Evolutionary conservation across 371 early-diverging fungal species (phyloP).

Genomic region (Batkoa obscura): DNA sequence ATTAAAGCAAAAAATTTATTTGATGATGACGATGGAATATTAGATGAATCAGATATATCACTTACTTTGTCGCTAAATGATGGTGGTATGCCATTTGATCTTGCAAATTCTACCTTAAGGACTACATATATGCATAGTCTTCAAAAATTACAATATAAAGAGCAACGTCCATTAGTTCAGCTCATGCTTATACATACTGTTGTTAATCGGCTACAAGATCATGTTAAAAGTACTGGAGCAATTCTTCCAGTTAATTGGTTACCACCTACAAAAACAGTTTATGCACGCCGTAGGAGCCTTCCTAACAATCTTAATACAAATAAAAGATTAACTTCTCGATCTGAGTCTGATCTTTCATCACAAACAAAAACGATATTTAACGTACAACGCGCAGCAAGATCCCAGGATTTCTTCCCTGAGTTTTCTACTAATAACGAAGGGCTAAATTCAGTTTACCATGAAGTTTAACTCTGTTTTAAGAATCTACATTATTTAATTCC

Average conservation of each 20-base stretch:
- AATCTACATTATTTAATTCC: too few relatives aligned
- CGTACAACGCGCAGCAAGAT: neutral
- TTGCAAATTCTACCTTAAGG: neutral
- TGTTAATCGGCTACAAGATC: neutral
- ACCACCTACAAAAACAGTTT: too few relatives aligned
- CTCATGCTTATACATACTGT: neutral
- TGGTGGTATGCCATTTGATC: neutral
- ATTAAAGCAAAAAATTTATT: too few relatives aligned
- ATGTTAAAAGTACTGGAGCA: neutral
- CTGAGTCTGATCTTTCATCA: neutral
- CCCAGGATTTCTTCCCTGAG: neutral
- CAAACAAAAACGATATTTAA: neutral
- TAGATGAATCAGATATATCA: neutral
- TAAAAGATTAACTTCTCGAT: neutral
- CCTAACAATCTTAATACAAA: neutral
- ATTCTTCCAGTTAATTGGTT: neutral
- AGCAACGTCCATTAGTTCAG: neutral
- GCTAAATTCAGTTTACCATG: too few relatives aligned
- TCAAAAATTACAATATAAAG: neutral
- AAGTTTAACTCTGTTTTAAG: too few relatives aligned
- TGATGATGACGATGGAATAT: neutral
- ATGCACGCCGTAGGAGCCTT: too few relatives aligned
- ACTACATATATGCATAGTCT: neutral
- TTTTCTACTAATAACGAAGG: too few relatives aligned
- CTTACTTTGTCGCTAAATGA: neutral